Conservation (phyloP, 495 filamentous ascomycete genomes). For the Penicillium taxi region DNA sequence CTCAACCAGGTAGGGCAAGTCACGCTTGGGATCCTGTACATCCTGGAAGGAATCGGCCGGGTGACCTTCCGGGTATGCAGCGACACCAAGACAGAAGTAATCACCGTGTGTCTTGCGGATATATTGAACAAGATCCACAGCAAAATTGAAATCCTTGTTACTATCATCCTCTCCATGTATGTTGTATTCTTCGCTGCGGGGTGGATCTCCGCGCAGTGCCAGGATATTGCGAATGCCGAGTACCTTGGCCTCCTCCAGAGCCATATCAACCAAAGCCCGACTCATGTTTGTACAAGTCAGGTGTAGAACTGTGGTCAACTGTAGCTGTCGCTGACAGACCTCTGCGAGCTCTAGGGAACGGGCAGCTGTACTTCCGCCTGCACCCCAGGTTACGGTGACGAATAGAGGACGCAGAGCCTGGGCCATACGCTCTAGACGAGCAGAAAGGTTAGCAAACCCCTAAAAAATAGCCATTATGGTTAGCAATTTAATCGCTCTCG, state of each 20-base stretch:
- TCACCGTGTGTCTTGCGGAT: slow-evolving; percentile 79
- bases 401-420: slow-evolving; percentile 83
- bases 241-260: slow-evolving; percentile 85
- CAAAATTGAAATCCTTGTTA: slow-evolving; percentile 80
- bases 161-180: slow-evolving; percentile 53
- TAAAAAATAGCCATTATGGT: slow-evolving; percentile 23
- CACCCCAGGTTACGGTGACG: slow-evolving; percentile 97
- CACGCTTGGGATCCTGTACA: slow-evolving; percentile 67
- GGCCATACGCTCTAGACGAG: slow-evolving; percentile 91
- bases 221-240: slow-evolving; percentile 91
- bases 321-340: slow-evolving; percentile 84
- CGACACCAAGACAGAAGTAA: slow-evolving; percentile 96
- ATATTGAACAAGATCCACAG: slow-evolving; percentile 83
- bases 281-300: slow-evolving; percentile 98
- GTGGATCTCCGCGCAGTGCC: slow-evolving; percentile 88
- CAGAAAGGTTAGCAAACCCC: slow-evolving; percentile 86
- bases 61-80: slow-evolving; percentile 92
- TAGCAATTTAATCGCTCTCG: slow-evolving; percentile 6
- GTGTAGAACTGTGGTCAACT: slow-evolving; percentile 90
- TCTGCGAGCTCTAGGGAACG: slow-evolving; percentile 93
- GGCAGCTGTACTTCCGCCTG: slow-evolving; percentile 80
- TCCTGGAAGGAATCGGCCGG: slow-evolving; percentile 79
- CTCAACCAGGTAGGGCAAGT: slow-evolving; percentile 84
- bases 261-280: slow-evolving; percentile 72
- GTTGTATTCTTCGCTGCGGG: slow-evolving; percentile 80